A percentile compares a stretch with the other conserved stretches of the same genome.
Conservation (phyloP, 768 basidiomycete genomes). For the Pleurotus cornucopiae region DNA sequence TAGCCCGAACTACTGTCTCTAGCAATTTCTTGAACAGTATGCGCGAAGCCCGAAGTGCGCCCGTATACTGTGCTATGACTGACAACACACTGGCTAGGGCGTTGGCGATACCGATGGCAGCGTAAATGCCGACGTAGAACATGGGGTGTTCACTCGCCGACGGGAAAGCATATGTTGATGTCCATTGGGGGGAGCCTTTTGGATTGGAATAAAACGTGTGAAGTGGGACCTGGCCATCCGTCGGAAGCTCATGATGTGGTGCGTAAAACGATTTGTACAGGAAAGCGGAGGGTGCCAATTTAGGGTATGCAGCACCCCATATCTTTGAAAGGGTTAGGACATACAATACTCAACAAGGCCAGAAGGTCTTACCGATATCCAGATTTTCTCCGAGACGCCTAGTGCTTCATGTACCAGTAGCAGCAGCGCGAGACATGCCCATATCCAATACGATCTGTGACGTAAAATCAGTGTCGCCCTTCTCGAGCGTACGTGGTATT, state of each 20-base stretch:
- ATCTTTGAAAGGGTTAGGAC: constrained; percentile 24
- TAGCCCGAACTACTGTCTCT: constrained; percentile 69
- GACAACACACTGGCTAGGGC: constrained; percentile 44
- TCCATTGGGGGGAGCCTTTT: constrained; percentile 18
- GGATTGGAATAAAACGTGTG: constrained; percentile 18
- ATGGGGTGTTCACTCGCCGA: constrained; percentile 56
- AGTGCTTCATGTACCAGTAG: constrained; percentile 42
- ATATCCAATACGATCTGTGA: constrained; percentile 60
- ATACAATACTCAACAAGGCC: too few species aligned
- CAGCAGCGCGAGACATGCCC: constrained; percentile 47
- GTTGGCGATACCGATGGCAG: constrained; percentile 49
- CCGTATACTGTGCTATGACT: constrained; percentile 54
- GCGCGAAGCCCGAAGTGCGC: constrained; percentile 47
- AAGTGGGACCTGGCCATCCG: constrained; percentile 23
- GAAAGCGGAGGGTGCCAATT: constrained; percentile 21
- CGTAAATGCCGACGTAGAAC: constrained; percentile 70
- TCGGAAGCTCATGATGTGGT: constrained; percentile 31
- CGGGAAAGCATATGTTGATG: constrained; percentile 30
- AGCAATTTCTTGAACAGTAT: constrained; percentile 50
- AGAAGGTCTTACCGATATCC: constrained; percentile 56
- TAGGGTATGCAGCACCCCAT: constrained; percentile 65
- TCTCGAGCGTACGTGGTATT: too few species aligned
- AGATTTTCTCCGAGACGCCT: constrained; percentile 58
- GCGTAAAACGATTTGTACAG: constrained; percentile 31
- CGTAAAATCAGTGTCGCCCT: neutral